Base-by-base conservation (phyloP, 805 yeast genomes). In the Tetrapisispora fleetii region DNA sequence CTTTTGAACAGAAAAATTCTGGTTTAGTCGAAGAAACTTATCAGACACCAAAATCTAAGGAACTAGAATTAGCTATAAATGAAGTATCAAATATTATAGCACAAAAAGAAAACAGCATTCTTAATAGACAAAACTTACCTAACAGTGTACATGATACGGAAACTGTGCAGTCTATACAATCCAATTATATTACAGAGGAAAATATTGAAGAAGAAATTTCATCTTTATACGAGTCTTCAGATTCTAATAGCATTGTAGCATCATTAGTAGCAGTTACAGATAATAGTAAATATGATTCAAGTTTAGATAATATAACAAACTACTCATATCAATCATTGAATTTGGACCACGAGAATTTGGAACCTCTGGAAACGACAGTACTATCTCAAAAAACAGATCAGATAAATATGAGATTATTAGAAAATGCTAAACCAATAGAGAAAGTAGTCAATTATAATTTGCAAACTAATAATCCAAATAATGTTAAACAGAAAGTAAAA, bases 251-350 rank as follows among this genome's bases (percentile, higher is more conserved):
- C 21, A 45, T 45, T 19, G 36, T 37, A 8, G 33, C 30, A 8
- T 45, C 47, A 2, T 32, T 39, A 16, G 36, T 27, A 11, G 14
- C 18, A 6, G 6, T 10, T 9, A 14, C 14, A 21, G 14, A 40
- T n/a, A 16, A 24, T 16, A 11, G 22, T 9, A 3, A 19, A 4
- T 35, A 22, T 17, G 45, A 46, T 28, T 35, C 45, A 14, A 46
- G 48, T 36, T 28, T 46, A 24, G 48, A 46, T 24, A 46, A 46
- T 19, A 36, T 46, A 22, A 46, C 48, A 8, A 40, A 40, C 16
- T 40, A 22, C 21, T 40, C 45, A 17, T 46, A 33, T 37, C 37
- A 46, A 46, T 43, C 43, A 18, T 4, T 46, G n/a, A 37, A 14
- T 5, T 13, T 18, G 9, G 19, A 22, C 19, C 8, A 18, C 9